A percentile compares a stretch with the other conserved stretches of the same genome.
These are phyloP conservation scores for Brassica juncea DNA, from an alignment of 345 rosid genomes.

Conservation along the genomic window DNA sequence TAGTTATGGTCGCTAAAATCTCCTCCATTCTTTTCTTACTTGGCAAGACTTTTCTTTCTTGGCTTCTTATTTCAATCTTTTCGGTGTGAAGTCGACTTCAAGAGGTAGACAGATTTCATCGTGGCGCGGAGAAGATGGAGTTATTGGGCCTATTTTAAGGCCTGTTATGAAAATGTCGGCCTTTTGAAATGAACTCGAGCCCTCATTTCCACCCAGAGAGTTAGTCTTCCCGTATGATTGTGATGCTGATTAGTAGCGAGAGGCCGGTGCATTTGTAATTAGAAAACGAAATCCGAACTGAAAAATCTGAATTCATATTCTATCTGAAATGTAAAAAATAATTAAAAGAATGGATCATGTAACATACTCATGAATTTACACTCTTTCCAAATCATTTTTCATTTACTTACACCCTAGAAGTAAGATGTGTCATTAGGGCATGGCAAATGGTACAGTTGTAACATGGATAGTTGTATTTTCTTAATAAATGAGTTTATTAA, in stretches of 20 bases:
- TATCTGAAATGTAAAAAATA: no score
- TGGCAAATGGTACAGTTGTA: slow-evolving; percentile 6
- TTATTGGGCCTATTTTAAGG: not conserved
- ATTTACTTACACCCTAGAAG: no score
- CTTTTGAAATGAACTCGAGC: not conserved
- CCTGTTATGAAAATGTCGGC: not conserved
- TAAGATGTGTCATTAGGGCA: not conserved
- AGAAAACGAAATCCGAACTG: no score
- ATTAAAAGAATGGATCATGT: no score
- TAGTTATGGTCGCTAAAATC: slow-evolving; percentile 34
- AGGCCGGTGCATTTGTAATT: no score
- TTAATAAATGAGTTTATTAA: not conserved
- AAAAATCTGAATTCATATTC: no score
- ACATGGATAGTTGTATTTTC: slow-evolving; percentile 5
- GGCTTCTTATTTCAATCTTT: not conserved
- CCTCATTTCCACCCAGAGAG: not conserved
- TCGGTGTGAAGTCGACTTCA: not conserved
- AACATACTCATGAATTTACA: no score
- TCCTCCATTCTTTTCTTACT: not conserved
- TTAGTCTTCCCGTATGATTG: no score
- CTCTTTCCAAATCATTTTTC: no score
- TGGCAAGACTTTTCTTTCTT: not conserved
- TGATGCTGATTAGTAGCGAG: no score
- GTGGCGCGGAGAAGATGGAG: not conserved
- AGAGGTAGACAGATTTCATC: not conserved